Evolutionary conservation across 306 rosid species (phyloP), one percentile per base, ranked within the genome.

Genomic region (Purshia tridentata): DNA sequence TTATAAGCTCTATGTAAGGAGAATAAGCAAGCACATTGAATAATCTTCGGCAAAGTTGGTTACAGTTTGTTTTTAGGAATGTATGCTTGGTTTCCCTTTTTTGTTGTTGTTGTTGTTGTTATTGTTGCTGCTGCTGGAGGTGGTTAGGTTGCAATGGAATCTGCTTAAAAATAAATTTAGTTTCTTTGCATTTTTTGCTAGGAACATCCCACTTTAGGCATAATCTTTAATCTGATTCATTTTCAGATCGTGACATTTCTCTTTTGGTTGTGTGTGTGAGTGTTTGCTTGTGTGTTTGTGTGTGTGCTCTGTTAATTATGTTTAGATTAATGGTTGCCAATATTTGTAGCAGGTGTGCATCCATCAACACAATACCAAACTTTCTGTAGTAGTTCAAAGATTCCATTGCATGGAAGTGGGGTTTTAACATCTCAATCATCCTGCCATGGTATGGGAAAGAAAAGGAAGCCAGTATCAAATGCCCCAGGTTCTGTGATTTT

Each of bases 311-410:
- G 6, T 37, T 8, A 16, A 16, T 58, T 46, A 23, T 16, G 5
- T 23, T 62, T 41, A 39, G 63, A 54, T 70, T 67, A 39, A 64
- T 53, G 23, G 54, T 44, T 57, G 37, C 58, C 66, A 5, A 80
- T 58, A 19, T 74, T 29, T 73, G 65, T 78, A 54, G 85, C 65
- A 39, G 70, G 55, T 72, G 20, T 61, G 39, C 77, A 20, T 69
- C 77, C 71, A 57, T 67, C 89, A 3, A 68, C 79, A 29, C 72
- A 52, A 68, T 76, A 82, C 71, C 84, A 49, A 29, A 80, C 88
- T 37, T 50, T 84, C 55, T 86, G 91, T 72, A 88, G 96, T 71
- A 88, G 87, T 76, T 91, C 98, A 15, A 93, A 91, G 87, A 80
- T 85, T 18, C 81, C 96, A 47, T 80, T 93, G 84, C 84, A 20